A percentile compares a stretch with the other conserved stretches of the same genome.
Conservation (phyloP, 2,329 filamentous ascomycete genomes). For the Fusarium chlamydosporum region DNA sequence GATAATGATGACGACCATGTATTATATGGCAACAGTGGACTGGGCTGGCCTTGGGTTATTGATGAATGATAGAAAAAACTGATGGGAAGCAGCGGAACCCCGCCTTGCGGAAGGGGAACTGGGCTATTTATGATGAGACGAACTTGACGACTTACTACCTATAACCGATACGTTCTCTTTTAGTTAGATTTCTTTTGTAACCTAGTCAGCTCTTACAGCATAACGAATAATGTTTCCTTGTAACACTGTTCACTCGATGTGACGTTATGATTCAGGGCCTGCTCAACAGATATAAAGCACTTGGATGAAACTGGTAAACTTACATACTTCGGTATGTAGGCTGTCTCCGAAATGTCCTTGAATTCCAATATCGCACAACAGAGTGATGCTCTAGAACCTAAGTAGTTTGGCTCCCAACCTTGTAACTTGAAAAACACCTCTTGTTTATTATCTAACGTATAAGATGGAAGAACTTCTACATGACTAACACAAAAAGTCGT, state of each 20-base stretch:
- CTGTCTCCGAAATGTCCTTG: too few species aligned
- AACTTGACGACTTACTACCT: slow-evolving; percentile 50
- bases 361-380: too few species aligned
- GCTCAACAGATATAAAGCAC: not conserved
- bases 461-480: slow-evolving; percentile 34
- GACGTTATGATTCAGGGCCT: not conserved
- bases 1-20: slow-evolving; percentile 46
- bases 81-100: slow-evolving; percentile 38
- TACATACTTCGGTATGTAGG: too few species aligned
- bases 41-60: slow-evolving; percentile 35
- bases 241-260: not conserved
- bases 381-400: too few species aligned
- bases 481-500: slow-evolving; percentile 28
- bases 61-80: slow-evolving; percentile 50
- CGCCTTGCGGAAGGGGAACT: slow-evolving; percentile 35
- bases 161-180: slow-evolving; percentile 25
- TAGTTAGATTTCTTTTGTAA: slow-evolving; percentile 17
- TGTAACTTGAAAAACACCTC: slow-evolving; percentile 16
- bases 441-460: slow-evolving; percentile 37
- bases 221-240: slow-evolving; percentile 27
- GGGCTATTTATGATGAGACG: slow-evolving; percentile 50
- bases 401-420: not conserved
- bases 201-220: slow-evolving; percentile 30
- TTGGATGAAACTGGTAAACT: not conserved
- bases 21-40: slow-evolving; percentile 41